phyloP scores from a whole-genome alignment of 2,329 filamentous ascomycete genomes.

The Colletotrichum liaoningense region DNA sequence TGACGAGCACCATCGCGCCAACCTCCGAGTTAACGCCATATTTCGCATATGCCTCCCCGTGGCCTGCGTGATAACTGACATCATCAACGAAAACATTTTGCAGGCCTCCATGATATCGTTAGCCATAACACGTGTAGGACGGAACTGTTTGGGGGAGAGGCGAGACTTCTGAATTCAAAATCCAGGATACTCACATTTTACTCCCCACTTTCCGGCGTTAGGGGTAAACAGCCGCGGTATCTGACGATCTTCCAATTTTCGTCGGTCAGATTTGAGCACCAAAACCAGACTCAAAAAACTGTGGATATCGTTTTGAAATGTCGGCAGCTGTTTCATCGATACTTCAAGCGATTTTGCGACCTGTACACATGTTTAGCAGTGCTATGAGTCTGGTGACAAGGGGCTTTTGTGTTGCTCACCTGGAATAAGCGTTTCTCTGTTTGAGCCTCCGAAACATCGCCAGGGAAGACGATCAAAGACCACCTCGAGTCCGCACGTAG shows the following conservation, averaged over 20 bases:
- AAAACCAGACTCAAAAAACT: background rate
- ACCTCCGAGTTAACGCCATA: constrained; percentile 67
- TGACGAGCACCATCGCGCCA: constrained; percentile 69
- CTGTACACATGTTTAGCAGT: background rate
- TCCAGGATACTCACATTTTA: constrained; percentile 5
- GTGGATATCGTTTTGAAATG: background rate
- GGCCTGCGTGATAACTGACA: constrained; percentile 62
- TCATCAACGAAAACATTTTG: constrained; percentile 67
- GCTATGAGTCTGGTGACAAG: too few species aligned
- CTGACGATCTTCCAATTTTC: background rate
- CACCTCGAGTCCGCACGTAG: constrained; percentile 57
- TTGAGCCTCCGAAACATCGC: background rate
- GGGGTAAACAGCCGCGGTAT: constrained; percentile 11
- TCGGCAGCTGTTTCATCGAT: background rate
- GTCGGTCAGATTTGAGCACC: constrained; percentile 12
- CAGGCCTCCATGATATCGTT: background rate
- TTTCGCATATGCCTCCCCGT: constrained; percentile 62
- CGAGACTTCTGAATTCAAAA: too few species aligned
- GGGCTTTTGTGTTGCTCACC: background rate
- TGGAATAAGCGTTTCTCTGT: background rate
- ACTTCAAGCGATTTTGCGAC: background rate
- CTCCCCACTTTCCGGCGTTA: background rate
- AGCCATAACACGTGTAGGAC: too few species aligned
- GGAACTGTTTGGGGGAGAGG: too few species aligned
- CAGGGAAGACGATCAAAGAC: constrained; percentile 49